Conservation (phyloP, 2,329 filamentous ascomycete species). For the Rosellinia necatrix region DNA sequence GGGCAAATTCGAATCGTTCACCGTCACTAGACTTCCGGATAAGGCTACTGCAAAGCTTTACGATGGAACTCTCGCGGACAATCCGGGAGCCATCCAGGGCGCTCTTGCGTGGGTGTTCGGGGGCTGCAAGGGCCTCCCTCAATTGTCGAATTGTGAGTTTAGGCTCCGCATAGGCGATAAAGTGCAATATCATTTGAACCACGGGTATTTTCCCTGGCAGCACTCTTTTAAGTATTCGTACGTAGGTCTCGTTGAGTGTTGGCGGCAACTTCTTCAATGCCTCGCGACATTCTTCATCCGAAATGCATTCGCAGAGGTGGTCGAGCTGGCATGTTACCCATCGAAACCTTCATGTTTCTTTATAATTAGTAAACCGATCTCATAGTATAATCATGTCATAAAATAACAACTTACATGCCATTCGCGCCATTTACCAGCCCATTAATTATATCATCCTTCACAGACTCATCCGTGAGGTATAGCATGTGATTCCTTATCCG, state of each 20-base stretch:
- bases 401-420: slow-evolving; percentile 27
- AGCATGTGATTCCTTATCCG: slow-evolving; percentile 14
- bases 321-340: slow-evolving; percentile 31
- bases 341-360: too few relatives aligned
- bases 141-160: slow-evolving; percentile 10
- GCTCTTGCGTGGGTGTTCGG: too few relatives aligned
- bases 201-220: too few relatives aligned
- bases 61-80: slow-evolving; percentile 3
- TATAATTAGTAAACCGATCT: too few relatives aligned
- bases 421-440: slow-evolving; percentile 18
- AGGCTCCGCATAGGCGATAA: too few relatives aligned
- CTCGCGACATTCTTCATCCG: slow-evolving; percentile 22
- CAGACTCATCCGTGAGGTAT: slow-evolving; percentile 1
- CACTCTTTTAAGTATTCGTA: slow-evolving; percentile 26
- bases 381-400: too few relatives aligned
- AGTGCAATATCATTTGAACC: too few relatives aligned
- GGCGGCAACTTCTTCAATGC: slow-evolving; percentile 27
- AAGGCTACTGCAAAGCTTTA: slow-evolving; percentile 29
- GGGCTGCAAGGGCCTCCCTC: too few relatives aligned
- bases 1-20: slow-evolving; percentile 27
- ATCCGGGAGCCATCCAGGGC: too few relatives aligned
- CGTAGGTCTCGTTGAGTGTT: slow-evolving; percentile 25
- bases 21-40: slow-evolving; percentile 26
- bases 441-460: slow-evolving; percentile 28
- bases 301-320: slow-evolving; percentile 19